A percentile compares a stretch with the other conserved stretches of the same genome.
phyloP scores from a whole-genome alignment of 306 rosid species.

The Vigna mungo region DNA sequence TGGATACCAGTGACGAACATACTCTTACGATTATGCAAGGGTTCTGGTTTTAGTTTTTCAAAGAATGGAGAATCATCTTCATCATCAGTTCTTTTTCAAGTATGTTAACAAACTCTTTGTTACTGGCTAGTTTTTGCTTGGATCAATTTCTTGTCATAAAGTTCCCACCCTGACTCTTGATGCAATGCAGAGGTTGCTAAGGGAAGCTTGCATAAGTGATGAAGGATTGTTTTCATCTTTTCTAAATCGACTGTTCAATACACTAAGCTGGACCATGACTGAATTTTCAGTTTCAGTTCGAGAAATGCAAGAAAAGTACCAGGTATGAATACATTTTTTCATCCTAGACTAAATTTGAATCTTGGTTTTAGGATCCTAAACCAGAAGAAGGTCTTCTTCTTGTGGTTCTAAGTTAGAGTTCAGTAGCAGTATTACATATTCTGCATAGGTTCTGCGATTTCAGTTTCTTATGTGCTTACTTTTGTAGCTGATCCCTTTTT shows the following conservation, averaged over 20 bases:
- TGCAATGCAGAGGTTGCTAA: conserved; percentile 74
- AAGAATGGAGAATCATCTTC: conserved; percentile 92
- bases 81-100: conserved; percentile 87
- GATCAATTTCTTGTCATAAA: conserved; percentile 45
- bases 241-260: conserved; percentile 93
- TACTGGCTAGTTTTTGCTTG: neutral
- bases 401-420: conserved; percentile 40
- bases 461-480: neutral
- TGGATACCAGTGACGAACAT: conserved; percentile 95
- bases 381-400: conserved; percentile 3
- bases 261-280: conserved; percentile 99
- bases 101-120: conserved; percentile 40
- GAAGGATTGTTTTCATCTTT: conserved; percentile 88
- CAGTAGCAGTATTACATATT: conserved; percentile 29
- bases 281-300: conserved; percentile 94
- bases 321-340: conserved; percentile 39
- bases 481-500: conserved; percentile 1
- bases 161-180: conserved; percentile 32
- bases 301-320: conserved; percentile 95
- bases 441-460: conserved; percentile 25
- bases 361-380: neutral
- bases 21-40: conserved; percentile 91
- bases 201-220: conserved; percentile 79
- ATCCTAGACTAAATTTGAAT: conserved; percentile 13
- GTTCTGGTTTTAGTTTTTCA: conserved; percentile 87